Evolutionary conservation across 1,139 yeast species (phyloP), one percentile per base, ranked within the genome.

Genomic region (Candida sojae): DNA sequence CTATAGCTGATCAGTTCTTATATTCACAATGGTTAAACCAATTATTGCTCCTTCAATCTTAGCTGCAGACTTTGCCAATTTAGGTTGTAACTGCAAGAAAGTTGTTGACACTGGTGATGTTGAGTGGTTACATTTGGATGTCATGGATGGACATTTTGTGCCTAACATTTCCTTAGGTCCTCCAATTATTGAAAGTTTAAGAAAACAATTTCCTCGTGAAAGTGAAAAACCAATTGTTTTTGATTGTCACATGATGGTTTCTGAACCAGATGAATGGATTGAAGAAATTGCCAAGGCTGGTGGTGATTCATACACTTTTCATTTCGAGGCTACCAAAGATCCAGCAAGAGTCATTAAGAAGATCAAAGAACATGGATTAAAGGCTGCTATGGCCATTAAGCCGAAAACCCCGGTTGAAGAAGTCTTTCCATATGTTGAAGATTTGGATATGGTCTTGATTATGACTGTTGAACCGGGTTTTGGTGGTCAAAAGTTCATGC

Each of bases 401-500:
- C 99, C 99, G 47, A 88, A 86, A 32, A 95, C 99, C 1, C 85
- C 95, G 0, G 96, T 89, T 26, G 96, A 88, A 52, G 96, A 82
- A 2, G 78, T 92, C 43, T 85, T 77, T 60, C 93, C 89, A 30
- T 71, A 89, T 56, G 95, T 85, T 31, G 85, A 86, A 48, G 73
- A 83, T 55, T 75, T 93, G 58, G 98, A 95, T 66, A 88, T 93
- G 96, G 93, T 91, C 7, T 77, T 93, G 53, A 86, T 93, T 46
- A 95, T 93, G 99, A 93, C 99, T 3, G 99, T 93, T 40, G 99
- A 93, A 68, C 99, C 99, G 7, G 99, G 99, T 1, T 93, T 93
- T 63, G 99, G 99, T 33, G 99, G 99, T 43, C 99, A 93, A 70
- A 88, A 87, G 67, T 95, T 93, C 75, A 91, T 89, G 97, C 75